phyloP scores from a whole-genome alignment of 2,329 filamentous ascomycete species.

The Sporothrix protearum region DNA sequence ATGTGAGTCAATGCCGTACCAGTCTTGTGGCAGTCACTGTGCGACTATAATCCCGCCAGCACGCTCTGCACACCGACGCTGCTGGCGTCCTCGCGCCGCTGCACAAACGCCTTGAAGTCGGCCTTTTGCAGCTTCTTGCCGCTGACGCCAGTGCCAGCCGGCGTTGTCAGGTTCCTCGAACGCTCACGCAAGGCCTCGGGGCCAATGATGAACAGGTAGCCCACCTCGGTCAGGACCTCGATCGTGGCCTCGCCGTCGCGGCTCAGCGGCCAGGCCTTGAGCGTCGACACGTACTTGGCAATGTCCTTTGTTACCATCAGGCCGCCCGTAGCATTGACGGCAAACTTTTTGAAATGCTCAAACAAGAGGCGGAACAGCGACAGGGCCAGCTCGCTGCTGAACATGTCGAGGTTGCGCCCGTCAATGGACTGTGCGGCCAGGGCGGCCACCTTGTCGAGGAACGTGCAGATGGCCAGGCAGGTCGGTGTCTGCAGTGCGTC shows the following conservation, averaged over 20 bases:
- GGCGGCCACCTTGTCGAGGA: conserved; percentile 66
- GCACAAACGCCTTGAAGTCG: conserved; percentile 79
- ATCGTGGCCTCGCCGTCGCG: conserved; percentile 66
- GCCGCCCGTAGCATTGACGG: conserved; percentile 86
- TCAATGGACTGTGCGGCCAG: conserved; percentile 68
- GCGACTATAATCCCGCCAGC: conserved; percentile 28
- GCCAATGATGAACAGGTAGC: conserved; percentile 91
- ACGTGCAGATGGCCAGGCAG: conserved; percentile 75
- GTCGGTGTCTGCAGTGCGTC: conserved; percentile 83
- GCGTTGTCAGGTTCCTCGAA: conserved; percentile 52
- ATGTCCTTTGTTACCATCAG: conserved; percentile 96
- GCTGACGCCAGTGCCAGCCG: conserved; percentile 39
- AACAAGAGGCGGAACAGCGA: conserved; percentile 75
- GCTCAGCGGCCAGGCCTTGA: conserved; percentile 75
- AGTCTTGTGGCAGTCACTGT: not conserved
- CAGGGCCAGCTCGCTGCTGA: conserved; percentile 79
- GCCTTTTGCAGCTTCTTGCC: conserved; percentile 59
- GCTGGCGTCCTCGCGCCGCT: conserved; percentile 77
- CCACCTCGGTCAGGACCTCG: conserved; percentile 88
- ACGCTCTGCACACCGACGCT: conserved; percentile 47
- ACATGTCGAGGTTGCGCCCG: conserved; percentile 75
- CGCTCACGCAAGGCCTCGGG: conserved; percentile 72
- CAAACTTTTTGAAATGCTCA: conserved; percentile 91
- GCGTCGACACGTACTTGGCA: conserved; percentile 81
- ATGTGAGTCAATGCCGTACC: not conserved